Base-by-base conservation (phyloP, 495 filamentous ascomycete species). In the Penicillium manginii region DNA sequence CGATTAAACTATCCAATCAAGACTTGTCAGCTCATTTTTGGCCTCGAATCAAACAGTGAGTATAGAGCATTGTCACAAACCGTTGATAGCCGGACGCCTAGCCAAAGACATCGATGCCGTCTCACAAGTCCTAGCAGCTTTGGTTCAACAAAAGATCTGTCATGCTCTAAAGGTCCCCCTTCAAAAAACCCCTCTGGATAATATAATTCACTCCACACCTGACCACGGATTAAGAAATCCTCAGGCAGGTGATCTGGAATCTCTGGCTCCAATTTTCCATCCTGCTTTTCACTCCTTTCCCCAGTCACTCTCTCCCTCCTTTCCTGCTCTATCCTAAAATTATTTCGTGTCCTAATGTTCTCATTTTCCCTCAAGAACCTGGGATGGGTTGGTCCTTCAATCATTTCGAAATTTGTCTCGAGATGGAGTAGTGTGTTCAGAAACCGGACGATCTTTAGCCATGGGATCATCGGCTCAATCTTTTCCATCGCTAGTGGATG, bases 211-310 rank as follows among this genome's bases (percentile, higher is more conserved):
- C 82, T 83, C 85, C 88, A 96, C 3, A 87, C 65, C 18, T 93
- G 82, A 0, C 93, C 94, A 5, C 88, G 83, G 54, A 96, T 84
- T 0, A 86, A 77, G 58, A 86, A 97, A 60, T 98, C 94, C 60
- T 97, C 94, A 0, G 91, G 87, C 0, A 97, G 68, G 4, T 91
- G 91, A n/a, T 83, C 76, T 8, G 65, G 75, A 8, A 52, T 47
- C 14, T 76, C 81, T 42, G 85, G 81, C 2, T 85, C 77, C 6
- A 78, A 67, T 46, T 67, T 59, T 43, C 5, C 40, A 43, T 43
- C 17, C 8, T 17, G 15, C 10, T 18, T 43, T n/a, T 43, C 40
- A 9, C 40, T 19, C 0, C 40, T 17, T 19, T 43, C 10, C n/a
- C 14, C 17, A 17, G 8, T 17, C 17, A 2, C 10, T 19, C 39